A percentile compares a stretch with the other conserved stretches of the same genome.
These are phyloP conservation scores for Chernovozyma sophiae-reginae DNA, from an alignment of 1,139 yeast genomes.

Conservation along the genomic window DNA sequence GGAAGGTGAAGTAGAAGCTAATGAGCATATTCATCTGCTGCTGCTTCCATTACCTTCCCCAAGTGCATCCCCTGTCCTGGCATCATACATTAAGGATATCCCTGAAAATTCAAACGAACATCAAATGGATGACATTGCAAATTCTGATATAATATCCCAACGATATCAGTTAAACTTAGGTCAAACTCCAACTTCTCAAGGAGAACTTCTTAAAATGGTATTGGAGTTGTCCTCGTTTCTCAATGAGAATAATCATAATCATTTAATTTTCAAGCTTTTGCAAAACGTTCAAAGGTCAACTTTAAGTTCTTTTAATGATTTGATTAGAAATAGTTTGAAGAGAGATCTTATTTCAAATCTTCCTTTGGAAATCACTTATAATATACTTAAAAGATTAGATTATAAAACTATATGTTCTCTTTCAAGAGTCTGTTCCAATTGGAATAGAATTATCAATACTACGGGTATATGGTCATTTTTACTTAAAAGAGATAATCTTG, in stretches of 20 bases:
- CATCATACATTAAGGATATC: constrained; percentile 12
- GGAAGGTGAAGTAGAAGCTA: constrained; percentile 8
- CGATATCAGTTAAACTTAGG: constrained; percentile 10
- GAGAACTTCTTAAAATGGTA: constrained; percentile 36
- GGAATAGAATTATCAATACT: constrained; percentile 63
- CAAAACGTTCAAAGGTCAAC: constrained; percentile 64
- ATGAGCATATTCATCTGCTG: constrained; percentile 16
- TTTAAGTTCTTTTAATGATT: constrained; percentile 60
- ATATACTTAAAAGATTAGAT: constrained; percentile 67
- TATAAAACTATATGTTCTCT: constrained; percentile 58
- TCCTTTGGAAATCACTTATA: constrained; percentile 74
- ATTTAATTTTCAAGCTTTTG: constrained; percentile 58
- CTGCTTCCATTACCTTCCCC: constrained; percentile 65
- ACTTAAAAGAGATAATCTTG: constrained; percentile 50
- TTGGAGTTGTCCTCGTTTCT: constrained; percentile 32
- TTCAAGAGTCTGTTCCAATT: constrained; percentile 61
- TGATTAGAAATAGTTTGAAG: constrained; percentile 57
- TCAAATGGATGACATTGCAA: constrained; percentile 2
- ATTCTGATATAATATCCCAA: neutral
- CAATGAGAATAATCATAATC: constrained; percentile 35
- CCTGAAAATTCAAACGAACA: constrained; percentile 12
- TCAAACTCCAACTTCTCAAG: constrained; percentile 34
- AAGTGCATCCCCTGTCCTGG: constrained; percentile 60
- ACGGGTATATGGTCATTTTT: constrained; percentile 59
- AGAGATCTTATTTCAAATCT: constrained; percentile 68